These are phyloP conservation scores for Leishmania arabica DNA, from an alignment of 208 protist species.

Conservation along the genomic window DNA sequence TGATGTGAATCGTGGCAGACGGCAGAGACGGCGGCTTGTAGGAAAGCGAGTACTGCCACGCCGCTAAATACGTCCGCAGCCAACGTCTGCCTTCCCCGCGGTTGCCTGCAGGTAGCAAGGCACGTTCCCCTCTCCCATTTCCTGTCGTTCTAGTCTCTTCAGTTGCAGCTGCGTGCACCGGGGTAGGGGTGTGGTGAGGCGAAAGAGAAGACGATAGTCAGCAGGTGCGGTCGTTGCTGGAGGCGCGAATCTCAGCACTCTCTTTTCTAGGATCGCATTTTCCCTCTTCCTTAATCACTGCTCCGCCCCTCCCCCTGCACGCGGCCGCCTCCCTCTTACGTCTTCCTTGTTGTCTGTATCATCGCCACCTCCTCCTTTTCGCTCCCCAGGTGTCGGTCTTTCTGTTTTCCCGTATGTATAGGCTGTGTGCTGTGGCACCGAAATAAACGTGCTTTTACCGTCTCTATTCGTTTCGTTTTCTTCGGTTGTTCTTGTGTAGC, in stretches of 20 bases:
- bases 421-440: background rate
- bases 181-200: background rate
- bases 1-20: background rate
- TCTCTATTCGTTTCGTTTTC: background rate
- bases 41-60: background rate
- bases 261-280: background rate
- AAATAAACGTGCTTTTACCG: background rate
- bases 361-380: background rate
- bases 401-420: constrained; percentile 1
- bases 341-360: too few species aligned
- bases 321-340: background rate
- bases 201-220: background rate
- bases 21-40: background rate
- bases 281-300: background rate
- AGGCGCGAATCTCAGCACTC: background rate
- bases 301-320: background rate
- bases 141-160: background rate
- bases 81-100: background rate
- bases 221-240: background rate
- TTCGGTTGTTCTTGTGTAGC: background rate
- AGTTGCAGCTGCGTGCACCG: background rate
- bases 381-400: background rate
- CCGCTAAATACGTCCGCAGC: background rate
- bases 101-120: background rate
- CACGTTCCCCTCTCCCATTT: background rate